These are phyloP conservation scores for Pholiota adiposa DNA, from an alignment of 1,284 basidiomycete genomes.

Conservation along the genomic window DNA sequence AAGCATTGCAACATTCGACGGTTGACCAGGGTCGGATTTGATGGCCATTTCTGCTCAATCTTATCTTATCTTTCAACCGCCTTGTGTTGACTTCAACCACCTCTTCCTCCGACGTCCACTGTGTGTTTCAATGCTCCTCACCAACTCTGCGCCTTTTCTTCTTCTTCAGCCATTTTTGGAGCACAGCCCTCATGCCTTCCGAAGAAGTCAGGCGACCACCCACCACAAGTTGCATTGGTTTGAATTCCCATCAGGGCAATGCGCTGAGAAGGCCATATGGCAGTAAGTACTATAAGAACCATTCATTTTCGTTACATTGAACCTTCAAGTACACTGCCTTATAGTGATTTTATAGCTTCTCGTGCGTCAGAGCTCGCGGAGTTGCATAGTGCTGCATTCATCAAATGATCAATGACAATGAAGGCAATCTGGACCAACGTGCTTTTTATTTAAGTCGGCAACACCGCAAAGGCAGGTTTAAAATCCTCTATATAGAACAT, in stretches of 20 bases:
- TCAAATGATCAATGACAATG: no score
- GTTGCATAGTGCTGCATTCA: no score
- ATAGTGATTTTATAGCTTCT: not conserved
- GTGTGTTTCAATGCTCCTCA: not conserved
- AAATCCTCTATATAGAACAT: no score
- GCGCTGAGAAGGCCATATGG: not conserved
- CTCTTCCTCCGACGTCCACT: not conserved
- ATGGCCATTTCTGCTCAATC: slow-evolving; percentile 23
- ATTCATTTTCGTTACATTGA: not conserved
- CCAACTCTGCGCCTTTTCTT: no score
- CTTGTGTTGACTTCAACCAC: no score
- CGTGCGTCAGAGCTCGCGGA: no score
- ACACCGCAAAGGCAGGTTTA: no score
- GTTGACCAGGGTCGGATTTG: slow-evolving; percentile 1
- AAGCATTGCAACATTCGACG: no score
- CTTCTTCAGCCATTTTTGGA: not conserved
- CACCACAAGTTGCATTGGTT: not conserved
- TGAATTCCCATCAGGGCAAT: not conserved
- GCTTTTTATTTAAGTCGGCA: no score
- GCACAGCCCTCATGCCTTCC: not conserved
- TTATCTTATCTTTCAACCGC: slow-evolving; percentile 35
- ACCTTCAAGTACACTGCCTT: not conserved
- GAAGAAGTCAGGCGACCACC: not conserved
- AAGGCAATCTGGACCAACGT: no score
- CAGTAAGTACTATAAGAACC: not conserved